Percentiles rank a stretch among this genome's conserved stretches.
These are phyloP conservation scores for Heliosperma pusillum DNA, from an alignment of 148 eudicot genomes.

Conservation along the genomic window DNA sequence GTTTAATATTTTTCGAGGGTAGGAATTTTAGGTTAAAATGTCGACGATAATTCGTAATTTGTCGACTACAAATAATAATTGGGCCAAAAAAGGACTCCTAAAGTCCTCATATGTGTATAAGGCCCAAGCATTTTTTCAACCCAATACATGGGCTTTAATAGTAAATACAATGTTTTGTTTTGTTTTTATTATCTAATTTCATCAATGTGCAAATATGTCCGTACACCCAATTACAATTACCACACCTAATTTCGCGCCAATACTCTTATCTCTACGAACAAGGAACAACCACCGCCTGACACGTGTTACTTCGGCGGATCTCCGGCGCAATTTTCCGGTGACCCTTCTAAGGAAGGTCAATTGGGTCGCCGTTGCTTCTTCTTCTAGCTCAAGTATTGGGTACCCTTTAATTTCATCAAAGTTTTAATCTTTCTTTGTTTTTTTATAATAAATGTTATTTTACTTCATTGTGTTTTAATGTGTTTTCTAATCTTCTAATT, in stretches of 20 bases:
- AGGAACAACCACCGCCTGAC: conserved; percentile 9
- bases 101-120: no score
- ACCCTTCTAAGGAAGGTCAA: conserved; percentile 7
- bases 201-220: conserved; percentile 14
- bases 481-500: not conserved
- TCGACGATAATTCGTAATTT: no score
- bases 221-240: conserved; percentile 20
- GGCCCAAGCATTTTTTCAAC: no score
- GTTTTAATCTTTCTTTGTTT: not conserved
- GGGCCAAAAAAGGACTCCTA: no score
- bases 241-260: not conserved
- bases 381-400: conserved; percentile 17
- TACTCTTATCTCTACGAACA: not conserved
- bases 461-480: not conserved
- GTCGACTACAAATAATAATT: no score
- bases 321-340: conserved; percentile 4
- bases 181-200: no score
- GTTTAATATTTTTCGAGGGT: no score
- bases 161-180: no score
- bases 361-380: conserved; percentile 19
- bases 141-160: no score
- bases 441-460: not conserved
- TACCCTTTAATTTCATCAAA: conserved; percentile 7
- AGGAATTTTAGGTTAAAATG: no score
- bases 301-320: conserved; percentile 18